Evolutionary conservation across 2,329 filamentous ascomycete species (phyloP).

Genomic region (Alternaria metachromatica): DNA sequence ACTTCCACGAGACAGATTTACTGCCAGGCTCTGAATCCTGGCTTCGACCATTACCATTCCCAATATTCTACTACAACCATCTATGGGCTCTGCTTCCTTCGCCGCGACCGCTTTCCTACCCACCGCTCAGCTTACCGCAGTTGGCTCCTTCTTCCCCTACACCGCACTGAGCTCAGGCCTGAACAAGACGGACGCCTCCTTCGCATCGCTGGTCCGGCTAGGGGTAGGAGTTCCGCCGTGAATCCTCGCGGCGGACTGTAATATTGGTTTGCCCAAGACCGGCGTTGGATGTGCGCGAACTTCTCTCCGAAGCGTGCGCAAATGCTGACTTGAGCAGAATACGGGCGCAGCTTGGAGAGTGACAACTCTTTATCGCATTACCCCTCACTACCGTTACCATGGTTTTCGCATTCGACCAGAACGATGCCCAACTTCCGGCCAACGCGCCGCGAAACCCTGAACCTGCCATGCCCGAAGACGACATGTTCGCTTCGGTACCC

Average conservation of each 20-base stretch:
- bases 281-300: conserved; percentile 35
- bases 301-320: conserved; percentile 15
- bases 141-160: conserved; percentile 44
- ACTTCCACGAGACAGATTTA: conserved; percentile 17
- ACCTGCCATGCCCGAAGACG: conserved; percentile 17
- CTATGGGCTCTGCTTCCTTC: conserved; percentile 54
- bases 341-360: conserved; percentile 16
- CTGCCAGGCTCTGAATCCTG: conserved; percentile 41
- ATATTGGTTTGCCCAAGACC: conserved; percentile 32
- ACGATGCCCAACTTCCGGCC: conserved; percentile 36
- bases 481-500: conserved; percentile 25
- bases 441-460: conserved; percentile 13
- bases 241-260: conserved; percentile 58
- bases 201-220: conserved; percentile 58
- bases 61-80: conserved; percentile 42
- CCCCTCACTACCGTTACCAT: conserved; percentile 25
- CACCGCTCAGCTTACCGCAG: conserved; percentile 42
- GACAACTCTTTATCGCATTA: conserved; percentile 14
- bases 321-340: conserved; percentile 34
- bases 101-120: conserved; percentile 39
- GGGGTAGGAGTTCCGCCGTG: conserved; percentile 59
- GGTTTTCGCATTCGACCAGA: conserved; percentile 47
- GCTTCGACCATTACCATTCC: conserved; percentile 29
- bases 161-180: conserved; percentile 45
- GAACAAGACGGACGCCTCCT: conserved; percentile 54